Base-by-base conservation (phyloP, 2,329 filamentous ascomycete species). In the Neodidymelliopsis sp. region DNA sequence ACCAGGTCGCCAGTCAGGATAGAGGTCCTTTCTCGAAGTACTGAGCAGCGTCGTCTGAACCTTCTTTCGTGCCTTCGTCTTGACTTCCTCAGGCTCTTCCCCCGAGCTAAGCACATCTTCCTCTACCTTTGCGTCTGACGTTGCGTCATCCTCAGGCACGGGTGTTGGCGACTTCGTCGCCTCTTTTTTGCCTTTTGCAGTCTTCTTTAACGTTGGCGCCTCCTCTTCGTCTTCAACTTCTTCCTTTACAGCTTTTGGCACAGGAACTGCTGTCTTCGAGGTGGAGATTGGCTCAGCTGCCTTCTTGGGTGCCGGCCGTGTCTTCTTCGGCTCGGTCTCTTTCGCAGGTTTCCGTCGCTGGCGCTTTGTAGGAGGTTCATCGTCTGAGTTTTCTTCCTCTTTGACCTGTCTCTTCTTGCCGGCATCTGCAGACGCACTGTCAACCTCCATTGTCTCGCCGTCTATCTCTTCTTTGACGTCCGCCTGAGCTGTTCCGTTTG, bases 1-100 rank as follows among this genome's bases (percentile, higher is more conserved):
- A 35, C 92, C 92, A 35, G 88, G 78, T 70, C 91, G 89, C 94
- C 94, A 99, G 73, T 99, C 93, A 0, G 92, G 92, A 73, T 93
- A 97, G n/a, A 89, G 86, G 64, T 96, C 89, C 58, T 91, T 88
- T 28, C 81, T 84, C 13, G 83, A 78, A 66, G 86, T 86, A 4
- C 24, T 27, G n/a, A n/a, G n/a, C 49, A 96, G 76, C 36, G 87
- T 89, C 7, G 84, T 84, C 70, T 96, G 91, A 9, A 93, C 83
- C 71, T 90, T 90, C 71, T 93, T 84, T 33, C 90, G 85, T 35
- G 85, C 86, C 73, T 95, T 92, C 30, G 84, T 86, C 38, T 85
- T 84, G 35, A 86, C 73, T 58, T 87, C 85, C 2, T 90, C 85
- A 66, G 90, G 90, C 63, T 89, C 80, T 36, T 81, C 79, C 7